Conservation (phyloP, 352 stramenopile genomes). For the Peronosclerospora sorghi region DNA sequence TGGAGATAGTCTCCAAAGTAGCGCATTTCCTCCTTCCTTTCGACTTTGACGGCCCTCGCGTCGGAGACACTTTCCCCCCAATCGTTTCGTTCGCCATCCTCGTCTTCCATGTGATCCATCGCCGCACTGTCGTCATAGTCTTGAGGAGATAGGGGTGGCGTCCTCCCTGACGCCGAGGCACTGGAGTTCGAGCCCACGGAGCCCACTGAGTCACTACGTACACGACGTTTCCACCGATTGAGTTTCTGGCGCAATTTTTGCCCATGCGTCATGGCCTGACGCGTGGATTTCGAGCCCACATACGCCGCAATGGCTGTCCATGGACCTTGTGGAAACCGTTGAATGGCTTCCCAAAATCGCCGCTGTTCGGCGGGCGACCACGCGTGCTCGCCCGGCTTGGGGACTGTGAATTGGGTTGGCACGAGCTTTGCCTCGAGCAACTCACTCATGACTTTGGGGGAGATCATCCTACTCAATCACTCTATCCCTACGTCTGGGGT, state of each 20-base stretch:
- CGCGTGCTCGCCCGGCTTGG: slow-evolving; percentile 37
- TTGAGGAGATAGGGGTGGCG: not conserved
- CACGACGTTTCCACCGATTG: slow-evolving; percentile 38
- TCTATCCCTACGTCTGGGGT: not conserved
- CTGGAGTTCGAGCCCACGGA: slow-evolving; percentile 14
- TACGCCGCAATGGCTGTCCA: slow-evolving; percentile 53
- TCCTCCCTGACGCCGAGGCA: slow-evolving; percentile 9
- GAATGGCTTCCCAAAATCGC: slow-evolving; percentile 48
- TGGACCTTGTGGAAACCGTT: slow-evolving; percentile 43
- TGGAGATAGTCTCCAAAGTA: slow-evolving; percentile 8
- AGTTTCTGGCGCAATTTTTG: slow-evolving; percentile 65
- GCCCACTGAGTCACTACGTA: slow-evolving; percentile 23
- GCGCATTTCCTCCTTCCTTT: slow-evolving; percentile 8
- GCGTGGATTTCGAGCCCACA: slow-evolving; percentile 48
- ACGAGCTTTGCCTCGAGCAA: slow-evolving; percentile 44
- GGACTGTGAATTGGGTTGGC: slow-evolving; percentile 45
- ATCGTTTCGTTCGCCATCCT: slow-evolving; percentile 13
- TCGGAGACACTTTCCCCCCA: slow-evolving; percentile 11
- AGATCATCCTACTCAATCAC: slow-evolving; percentile 38
- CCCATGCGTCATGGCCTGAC: slow-evolving; percentile 57
- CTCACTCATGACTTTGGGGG: slow-evolving; percentile 46
- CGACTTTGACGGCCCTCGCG: slow-evolving; percentile 11
- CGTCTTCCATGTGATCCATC: slow-evolving; percentile 18
- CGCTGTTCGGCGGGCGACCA: slow-evolving; percentile 37
- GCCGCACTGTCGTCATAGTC: slow-evolving; percentile 5